phyloP scores from a whole-genome alignment of 2,329 filamentous ascomycete genomes.

The Diaporthe aspalathi region DNA sequence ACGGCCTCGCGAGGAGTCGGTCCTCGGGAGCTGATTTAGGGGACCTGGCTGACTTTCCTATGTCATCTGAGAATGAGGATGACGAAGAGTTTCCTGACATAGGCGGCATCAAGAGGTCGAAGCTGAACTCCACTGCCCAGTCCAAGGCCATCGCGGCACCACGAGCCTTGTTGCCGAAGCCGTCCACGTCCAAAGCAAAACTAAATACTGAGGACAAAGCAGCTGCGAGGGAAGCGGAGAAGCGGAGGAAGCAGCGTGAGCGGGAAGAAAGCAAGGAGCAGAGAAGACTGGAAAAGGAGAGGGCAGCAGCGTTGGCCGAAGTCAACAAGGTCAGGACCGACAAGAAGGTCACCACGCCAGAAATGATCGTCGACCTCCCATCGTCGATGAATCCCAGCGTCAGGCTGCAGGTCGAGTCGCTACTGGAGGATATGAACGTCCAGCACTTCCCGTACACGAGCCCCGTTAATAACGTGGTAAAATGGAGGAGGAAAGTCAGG shows the following conservation, averaged over 20 bases:
- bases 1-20: conserved; percentile 39
- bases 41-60: conserved; percentile 45
- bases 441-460: conserved; percentile 58
- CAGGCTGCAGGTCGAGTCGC: conserved; percentile 57
- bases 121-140: conserved; percentile 31
- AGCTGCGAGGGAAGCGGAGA: conserved; percentile 64
- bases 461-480: conserved; percentile 65
- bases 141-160: neutral
- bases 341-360: conserved; percentile 77
- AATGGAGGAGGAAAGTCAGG: conserved; percentile 77
- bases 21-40: conserved; percentile 49
- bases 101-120: conserved; percentile 46
- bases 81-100: conserved; percentile 61
- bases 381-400: conserved; percentile 62
- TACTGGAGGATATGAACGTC: conserved; percentile 64
- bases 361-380: conserved; percentile 83
- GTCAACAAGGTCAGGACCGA: conserved; percentile 79
- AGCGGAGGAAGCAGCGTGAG: conserved; percentile 65
- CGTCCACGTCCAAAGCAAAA: conserved; percentile 37
- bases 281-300: conserved; percentile 72
- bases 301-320: conserved; percentile 73
- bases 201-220: conserved; percentile 55
- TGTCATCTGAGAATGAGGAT: conserved; percentile 51
- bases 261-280: conserved; percentile 70
- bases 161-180: conserved; percentile 41